Evolutionary conservation across 202 grass and related monocot genomes (phyloP).

Genomic region (Thinopyrum obtusiflorum): DNA sequence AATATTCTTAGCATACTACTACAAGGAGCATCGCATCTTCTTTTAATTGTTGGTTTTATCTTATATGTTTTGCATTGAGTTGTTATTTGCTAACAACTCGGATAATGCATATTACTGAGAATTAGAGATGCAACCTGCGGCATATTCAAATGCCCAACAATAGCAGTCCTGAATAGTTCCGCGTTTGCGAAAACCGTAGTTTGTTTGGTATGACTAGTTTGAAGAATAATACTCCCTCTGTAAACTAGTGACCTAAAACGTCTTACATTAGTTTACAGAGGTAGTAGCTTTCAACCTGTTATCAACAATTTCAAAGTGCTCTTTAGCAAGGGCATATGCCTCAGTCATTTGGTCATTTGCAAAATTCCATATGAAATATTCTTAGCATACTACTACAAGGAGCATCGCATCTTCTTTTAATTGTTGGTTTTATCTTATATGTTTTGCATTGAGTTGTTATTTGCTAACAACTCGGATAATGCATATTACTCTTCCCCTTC

Average conservation of each 20-base stretch:
- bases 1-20: neutral
- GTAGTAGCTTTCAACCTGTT: neutral
- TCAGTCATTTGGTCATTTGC: neutral
- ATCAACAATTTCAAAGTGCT: neutral
- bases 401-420: neutral
- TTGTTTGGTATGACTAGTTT: neutral
- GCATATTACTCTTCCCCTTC: no score
- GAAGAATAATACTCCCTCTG: no score
- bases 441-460: neutral
- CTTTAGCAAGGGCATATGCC: neutral
- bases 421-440: neutral
- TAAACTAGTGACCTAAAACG: no score
- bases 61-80: neutral
- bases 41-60: neutral
- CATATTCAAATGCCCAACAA: no score
- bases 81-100: no score
- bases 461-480: no score
- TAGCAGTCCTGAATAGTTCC: neutral
- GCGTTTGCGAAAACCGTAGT: neutral
- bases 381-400: neutral
- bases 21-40: neutral
- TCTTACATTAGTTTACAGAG: no score
- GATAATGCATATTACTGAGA: no score
- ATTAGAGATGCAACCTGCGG: no score
- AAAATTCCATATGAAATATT: neutral